Base-by-base conservation (phyloP, 108 stramenopile genomes). In the Aurantiochytrium sp. region DNA sequence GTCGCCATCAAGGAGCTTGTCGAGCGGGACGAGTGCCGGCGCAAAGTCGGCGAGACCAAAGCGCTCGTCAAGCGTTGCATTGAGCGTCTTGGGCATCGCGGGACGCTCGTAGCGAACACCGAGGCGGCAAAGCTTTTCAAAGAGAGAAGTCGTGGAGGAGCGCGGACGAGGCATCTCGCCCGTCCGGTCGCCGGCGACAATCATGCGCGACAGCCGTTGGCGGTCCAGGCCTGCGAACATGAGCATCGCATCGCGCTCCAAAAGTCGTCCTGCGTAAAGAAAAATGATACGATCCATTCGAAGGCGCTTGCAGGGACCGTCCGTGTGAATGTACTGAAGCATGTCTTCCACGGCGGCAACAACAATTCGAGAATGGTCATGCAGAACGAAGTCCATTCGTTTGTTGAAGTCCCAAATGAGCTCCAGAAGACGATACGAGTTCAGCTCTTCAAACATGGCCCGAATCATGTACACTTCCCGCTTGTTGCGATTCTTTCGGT, bases 341-440 rank as follows among this genome's bases (percentile, higher is more conserved):
- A 83, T 47, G 25, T 83, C 76, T 4, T 47, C 49, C 4, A 83
- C 51, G 1, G 76, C 44, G 51, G 76, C 76, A 14, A 83, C 98
- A 25, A 99, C 97, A 69, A 99, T 95, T 53, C 96, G 88, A 4
- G 98, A 98, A 89, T 98, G 98, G 88, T 98, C 98, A 28, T 96
- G 96, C 10, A 99, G 92, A 19, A 99, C 91, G 91, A 97, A 99
- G 90, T 99, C 97, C 44, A 94, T 93, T 4, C 99, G 97, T 72
- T 96, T 96, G 57, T 95, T 88, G 87, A 97, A 97, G 6, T 97
- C 94, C 14, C 97, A 96, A 28, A 99, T 94, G 45, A 99, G 91
- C 93, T 99, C 99, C 72, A 98, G 95, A 8, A 98, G 96, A 29
- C 98, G 96, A 90, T 97, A 99, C 88, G 97, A 96, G 2, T 92